Conservation (phyloP, 306 rosid genomes). For the Sindora glabra region DNA sequence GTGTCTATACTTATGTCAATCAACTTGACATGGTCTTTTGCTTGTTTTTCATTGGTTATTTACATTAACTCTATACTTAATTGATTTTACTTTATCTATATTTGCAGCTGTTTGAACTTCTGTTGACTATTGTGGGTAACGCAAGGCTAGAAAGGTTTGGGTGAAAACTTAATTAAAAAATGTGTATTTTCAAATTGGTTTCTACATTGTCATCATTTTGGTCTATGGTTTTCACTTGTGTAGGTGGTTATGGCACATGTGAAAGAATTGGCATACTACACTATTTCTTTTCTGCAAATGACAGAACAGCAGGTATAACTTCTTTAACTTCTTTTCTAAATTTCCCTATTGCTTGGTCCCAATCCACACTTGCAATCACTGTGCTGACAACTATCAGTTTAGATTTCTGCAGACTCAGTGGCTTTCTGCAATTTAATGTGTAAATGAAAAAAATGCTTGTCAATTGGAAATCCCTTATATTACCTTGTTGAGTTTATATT, state of each 20-base stretch:
- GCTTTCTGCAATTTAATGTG: neutral
- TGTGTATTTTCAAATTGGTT: conserved; percentile 4
- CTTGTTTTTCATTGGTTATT: neutral
- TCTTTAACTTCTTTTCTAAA: neutral
- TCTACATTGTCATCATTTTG: conserved; percentile 5
- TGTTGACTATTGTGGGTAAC: conserved; percentile 71
- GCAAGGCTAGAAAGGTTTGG: conserved; percentile 61
- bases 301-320: conserved; percentile 72
- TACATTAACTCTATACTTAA: neutral
- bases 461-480: neutral
- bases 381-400: neutral
- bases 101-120: conserved; percentile 84
- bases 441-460: conserved; percentile 7
- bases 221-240: neutral
- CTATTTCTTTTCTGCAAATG: conserved; percentile 87
- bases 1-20: neutral
- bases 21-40: conserved; percentile 8
- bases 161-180: conserved; percentile 3
- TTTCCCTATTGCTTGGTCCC: neutral
- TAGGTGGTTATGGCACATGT: conserved; percentile 57
- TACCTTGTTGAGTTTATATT: neutral
- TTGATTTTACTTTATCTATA: neutral
- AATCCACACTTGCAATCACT: neutral
- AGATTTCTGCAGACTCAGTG: conserved; percentile 9
- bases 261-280: conserved; percentile 78